Conservation (phyloP, 2,329 filamentous ascomycete species). For the Cladobotryum mycophilum region DNA sequence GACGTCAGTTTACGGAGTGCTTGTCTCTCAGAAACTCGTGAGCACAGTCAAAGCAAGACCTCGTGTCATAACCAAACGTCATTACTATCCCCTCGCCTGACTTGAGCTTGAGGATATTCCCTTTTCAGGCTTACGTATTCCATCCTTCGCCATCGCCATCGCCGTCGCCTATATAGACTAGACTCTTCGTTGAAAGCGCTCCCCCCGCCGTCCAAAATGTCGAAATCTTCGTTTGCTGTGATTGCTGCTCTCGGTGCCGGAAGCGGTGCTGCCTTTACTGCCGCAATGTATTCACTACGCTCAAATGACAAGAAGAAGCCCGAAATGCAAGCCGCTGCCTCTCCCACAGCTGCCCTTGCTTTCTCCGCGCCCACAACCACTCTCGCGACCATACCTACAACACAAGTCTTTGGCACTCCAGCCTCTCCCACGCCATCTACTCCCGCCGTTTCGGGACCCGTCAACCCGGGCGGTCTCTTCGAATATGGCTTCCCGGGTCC, state of each 20-base stretch:
- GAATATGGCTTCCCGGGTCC: conserved; percentile 91
- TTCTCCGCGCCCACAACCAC: conserved; percentile 22
- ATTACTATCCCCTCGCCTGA: not conserved
- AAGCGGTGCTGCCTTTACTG: conserved; percentile 67
- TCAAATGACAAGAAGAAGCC: conserved; percentile 39
- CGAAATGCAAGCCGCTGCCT: conserved; percentile 27
- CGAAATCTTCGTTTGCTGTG: conserved; percentile 68
- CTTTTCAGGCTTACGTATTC: not conserved
- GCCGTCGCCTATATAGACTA: not conserved
- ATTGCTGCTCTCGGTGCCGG: conserved; percentile 72
- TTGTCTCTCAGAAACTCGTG: not conserved
- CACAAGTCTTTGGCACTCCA: conserved; percentile 44
- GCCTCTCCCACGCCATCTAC: conserved; percentile 24
- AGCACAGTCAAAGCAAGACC: conserved; percentile 2
- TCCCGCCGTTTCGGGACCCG: conserved; percentile 38
- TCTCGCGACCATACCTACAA: conserved; percentile 43
- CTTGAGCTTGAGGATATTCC: not conserved
- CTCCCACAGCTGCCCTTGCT: conserved; percentile 25
- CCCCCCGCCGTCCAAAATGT: conserved; percentile 51
- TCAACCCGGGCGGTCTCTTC: conserved; percentile 71
- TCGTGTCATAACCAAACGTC: conserved; percentile 1
- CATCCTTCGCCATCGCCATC: not conserved
- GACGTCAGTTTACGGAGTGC: conserved; percentile 4
- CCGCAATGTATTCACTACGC: conserved; percentile 58
- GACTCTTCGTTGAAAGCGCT: not conserved